Conservation (phyloP, 73 alveolate species). For the Paraurostyla sp. region DNA sequence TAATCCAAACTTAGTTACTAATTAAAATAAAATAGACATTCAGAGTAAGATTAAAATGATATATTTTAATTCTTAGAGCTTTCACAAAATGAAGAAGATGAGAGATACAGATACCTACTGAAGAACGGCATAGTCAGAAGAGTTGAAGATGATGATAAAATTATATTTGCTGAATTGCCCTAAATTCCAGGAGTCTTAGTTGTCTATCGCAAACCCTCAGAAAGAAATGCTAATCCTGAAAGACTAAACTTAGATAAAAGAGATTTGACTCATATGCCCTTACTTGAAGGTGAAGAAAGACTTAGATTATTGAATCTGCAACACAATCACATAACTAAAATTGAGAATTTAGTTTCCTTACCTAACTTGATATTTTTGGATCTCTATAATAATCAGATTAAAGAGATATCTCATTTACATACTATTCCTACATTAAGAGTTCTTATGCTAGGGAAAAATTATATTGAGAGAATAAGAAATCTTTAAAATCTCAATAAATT, state of each 20-base stretch:
- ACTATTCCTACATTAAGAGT: conserved; percentile 92
- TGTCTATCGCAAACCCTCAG: conserved; percentile 92
- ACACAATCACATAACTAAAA: conserved; percentile 89
- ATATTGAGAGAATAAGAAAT: conserved; percentile 87
- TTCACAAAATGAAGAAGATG: conserved; percentile 82
- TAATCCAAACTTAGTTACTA: conserved; percentile 17
- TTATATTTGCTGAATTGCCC: conserved; percentile 92
- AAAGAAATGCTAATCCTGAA: conserved; percentile 89
- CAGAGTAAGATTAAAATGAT: background rate
- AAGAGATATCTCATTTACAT: conserved; percentile 89
- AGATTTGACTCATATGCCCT: conserved; percentile 95
- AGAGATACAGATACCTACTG: conserved; percentile 89
- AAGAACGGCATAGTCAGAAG: conserved; percentile 91
- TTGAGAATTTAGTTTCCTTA: conserved; percentile 91
- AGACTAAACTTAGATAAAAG: conserved; percentile 90
- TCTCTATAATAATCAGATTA: conserved; percentile 87
- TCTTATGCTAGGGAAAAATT: conserved; percentile 91
- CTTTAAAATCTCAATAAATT: conserved; percentile 85
- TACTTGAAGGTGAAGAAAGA: conserved; percentile 96
- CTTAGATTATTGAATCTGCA: conserved; percentile 86
- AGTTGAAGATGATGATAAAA: conserved; percentile 93
- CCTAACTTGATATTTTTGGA: conserved; percentile 92
- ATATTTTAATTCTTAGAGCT: conserved; percentile 19
- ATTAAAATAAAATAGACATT: conserved; percentile 29
- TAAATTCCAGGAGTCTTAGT: conserved; percentile 95